Conservation (phyloP, 805 yeast genomes). For the Candida incommunis region DNA sequence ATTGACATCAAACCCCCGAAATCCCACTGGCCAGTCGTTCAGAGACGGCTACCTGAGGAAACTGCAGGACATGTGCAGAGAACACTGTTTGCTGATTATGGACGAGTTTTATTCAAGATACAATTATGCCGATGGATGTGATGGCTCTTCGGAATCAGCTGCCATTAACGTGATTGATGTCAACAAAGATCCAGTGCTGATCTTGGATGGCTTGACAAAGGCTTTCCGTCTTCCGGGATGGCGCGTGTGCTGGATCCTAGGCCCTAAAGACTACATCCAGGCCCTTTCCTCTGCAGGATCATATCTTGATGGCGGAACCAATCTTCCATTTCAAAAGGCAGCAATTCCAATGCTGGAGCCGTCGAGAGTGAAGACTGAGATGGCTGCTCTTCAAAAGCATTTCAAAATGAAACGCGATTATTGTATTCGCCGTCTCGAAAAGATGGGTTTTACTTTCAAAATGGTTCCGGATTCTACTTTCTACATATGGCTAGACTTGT, state of each 20-base stretch:
- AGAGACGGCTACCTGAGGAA: conserved; percentile 31
- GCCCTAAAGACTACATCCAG: conserved; percentile 44
- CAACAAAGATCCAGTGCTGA: conserved; percentile 42
- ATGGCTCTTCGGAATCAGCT: conserved; percentile 37
- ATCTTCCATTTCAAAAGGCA: conserved; percentile 47
- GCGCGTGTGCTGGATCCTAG: conserved; percentile 51
- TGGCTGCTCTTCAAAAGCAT: conserved; percentile 43
- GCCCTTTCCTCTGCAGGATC: conserved; percentile 47
- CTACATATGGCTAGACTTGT: conserved; percentile 43
- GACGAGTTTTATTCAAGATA: conserved; percentile 50
- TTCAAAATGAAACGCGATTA: conserved; percentile 45
- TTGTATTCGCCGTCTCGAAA: conserved; percentile 31
- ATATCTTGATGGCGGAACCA: conserved; percentile 45
- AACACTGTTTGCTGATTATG: conserved; percentile 42
- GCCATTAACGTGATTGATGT: conserved; percentile 41
- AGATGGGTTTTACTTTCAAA: conserved; percentile 40
- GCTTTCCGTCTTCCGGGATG: conserved; percentile 51
- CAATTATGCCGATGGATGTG: conserved; percentile 37
- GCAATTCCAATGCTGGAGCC: conserved; percentile 43
- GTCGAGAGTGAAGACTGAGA: conserved; percentile 33
- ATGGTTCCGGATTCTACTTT: conserved; percentile 44
- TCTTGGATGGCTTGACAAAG: conserved; percentile 46
- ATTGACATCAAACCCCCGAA: conserved; percentile 46
- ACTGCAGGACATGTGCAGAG: conserved; percentile 38
- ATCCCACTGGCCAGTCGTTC: conserved; percentile 46